These are phyloP conservation scores for Seiridium cupressi DNA, from an alignment of 2,329 filamentous ascomycete genomes.

Conservation along the genomic window DNA sequence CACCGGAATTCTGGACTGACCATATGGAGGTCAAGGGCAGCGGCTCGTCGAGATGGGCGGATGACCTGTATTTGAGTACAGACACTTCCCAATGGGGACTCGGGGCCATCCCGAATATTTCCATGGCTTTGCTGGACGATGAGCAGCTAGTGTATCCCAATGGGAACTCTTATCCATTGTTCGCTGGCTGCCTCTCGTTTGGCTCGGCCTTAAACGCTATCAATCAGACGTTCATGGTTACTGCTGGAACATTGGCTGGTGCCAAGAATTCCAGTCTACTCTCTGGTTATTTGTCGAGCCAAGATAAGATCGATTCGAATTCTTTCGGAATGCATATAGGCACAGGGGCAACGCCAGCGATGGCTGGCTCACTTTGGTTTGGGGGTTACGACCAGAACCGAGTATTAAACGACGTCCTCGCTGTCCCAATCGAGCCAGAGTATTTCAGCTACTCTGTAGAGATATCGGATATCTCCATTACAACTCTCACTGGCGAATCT, in stretches of 20 bases:
- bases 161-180: conserved; percentile 17
- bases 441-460: conserved; percentile 11
- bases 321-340: conserved; percentile 39
- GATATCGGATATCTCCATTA: conserved; percentile 35
- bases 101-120: not conserved
- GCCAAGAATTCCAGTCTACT: conserved; percentile 15
- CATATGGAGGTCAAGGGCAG: not conserved
- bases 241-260: not conserved
- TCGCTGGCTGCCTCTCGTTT: conserved; percentile 23
- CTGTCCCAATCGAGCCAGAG: conserved; percentile 6
- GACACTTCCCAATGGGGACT: not conserved
- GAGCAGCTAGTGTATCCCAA: conserved; percentile 15
- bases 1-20: not conserved
- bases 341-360: conserved; percentile 16
- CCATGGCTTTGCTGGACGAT: not conserved
- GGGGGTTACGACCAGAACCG: conserved; percentile 35
- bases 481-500: conserved; percentile 32
- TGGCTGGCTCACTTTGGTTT: conserved; percentile 26
- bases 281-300: conserved; percentile 13
- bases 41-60: not conserved
- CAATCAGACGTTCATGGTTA: conserved; percentile 9
- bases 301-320: conserved; percentile 26
- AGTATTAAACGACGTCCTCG: conserved; percentile 23
- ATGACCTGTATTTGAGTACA: not conserved
- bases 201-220: conserved; percentile 12